Base-by-base conservation (phyloP, 2,329 filamentous ascomycete genomes). In the Sordariomycetes sp. region DNA sequence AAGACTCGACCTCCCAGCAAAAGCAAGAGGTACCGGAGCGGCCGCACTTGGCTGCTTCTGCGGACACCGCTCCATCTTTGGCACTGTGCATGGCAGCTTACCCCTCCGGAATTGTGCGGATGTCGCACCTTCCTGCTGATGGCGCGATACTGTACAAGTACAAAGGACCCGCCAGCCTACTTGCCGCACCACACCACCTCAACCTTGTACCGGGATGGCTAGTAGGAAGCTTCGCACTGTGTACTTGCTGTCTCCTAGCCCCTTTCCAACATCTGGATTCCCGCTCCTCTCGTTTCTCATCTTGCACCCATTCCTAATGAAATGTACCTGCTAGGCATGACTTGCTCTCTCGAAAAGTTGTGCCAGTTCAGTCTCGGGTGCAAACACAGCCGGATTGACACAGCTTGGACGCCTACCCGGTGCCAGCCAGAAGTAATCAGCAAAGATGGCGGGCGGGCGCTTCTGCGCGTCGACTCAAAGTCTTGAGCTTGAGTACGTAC, bases 171-270 rank as follows among this genome's bases (percentile, higher is more conserved):
- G 10, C 6, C 14, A 14, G 11, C 10, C 11, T 11, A 14, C 10
- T 11, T 10, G 23, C 10, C 10, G 10, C 23, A 35, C 24, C 15
- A 30, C 26, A 35, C 33, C 33, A 30, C 18, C 33, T 20, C 33
- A 23, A 29, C 26, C 33, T 35, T 35, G 33, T 30, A 35, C 25
- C 24, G 26, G 26, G 26, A 29, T 30, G 26, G 26, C 26, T 16
- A 20, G 8, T 8, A 17, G 5, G 17, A 9, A 16, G 19, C 15
- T 8, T 9, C n/a, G 26, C 33, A 35, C 33, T 35, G 33, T 35
- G 17, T 35, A 35, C 33, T 10, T 31, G n/a, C n/a, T 8, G 8
- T 8, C 27, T 16, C 27, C 15, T 16, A 8, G 14, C 27, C 8
- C 27, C 27, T 8, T 24, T n/a, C 21, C 21, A 24, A 8, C 21